Evolutionary conservation across 1,139 yeast species (phyloP).

Genomic region (Eremothecium coryli): DNA sequence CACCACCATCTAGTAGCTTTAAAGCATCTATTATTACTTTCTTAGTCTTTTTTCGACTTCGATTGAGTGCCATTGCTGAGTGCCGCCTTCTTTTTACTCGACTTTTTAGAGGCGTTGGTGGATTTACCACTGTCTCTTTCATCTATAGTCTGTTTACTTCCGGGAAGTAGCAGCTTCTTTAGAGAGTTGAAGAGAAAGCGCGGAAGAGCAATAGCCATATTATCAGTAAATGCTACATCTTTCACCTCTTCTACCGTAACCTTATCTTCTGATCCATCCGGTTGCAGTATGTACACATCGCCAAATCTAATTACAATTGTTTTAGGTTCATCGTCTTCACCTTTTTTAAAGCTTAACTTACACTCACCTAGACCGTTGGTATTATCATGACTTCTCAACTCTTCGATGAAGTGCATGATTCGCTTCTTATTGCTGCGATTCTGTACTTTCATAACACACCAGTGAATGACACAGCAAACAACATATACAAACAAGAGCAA

Average conservation of each 20-base stretch:
- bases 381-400: constrained; percentile 53
- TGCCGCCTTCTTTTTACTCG: no score
- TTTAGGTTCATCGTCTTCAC: constrained; percentile 42
- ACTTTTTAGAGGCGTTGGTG: no score
- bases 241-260: constrained; percentile 27
- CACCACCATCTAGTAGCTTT: no score
- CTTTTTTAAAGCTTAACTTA: constrained; percentile 28
- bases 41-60: no score
- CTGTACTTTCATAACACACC: constrained; percentile 44
- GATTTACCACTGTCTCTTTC: no score
- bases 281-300: constrained; percentile 63
- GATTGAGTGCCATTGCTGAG: no score
- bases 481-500: constrained; percentile 43
- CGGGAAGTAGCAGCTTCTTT: constrained; percentile 1
- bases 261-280: constrained; percentile 35
- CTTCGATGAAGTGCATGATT: constrained; percentile 42
- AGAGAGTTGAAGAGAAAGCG: not conserved
- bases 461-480: constrained; percentile 53
- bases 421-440: constrained; percentile 54
- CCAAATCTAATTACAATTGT: constrained; percentile 55
- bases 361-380: constrained; percentile 38
- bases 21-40: no score
- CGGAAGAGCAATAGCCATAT: constrained; percentile 44
- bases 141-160: no score
- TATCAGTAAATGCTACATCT: constrained; percentile 46